Percentiles rank a stretch among this genome's conserved stretches.
phyloP scores from a whole-genome alignment of 129 eudicot species.

The Sambucus nigra region DNA sequence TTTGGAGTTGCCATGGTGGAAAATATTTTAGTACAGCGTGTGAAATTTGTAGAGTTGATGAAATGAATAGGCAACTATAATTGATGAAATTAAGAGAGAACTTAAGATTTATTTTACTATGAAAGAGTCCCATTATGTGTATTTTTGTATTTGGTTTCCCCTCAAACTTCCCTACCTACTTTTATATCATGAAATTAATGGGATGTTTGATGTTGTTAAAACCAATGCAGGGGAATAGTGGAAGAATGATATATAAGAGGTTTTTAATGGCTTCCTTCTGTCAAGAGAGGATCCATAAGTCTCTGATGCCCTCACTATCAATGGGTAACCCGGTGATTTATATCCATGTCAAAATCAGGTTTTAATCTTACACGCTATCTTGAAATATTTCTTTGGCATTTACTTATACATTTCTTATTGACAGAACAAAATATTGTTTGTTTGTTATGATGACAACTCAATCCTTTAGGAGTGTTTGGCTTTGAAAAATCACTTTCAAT shows the following conservation, averaged over 20 bases:
- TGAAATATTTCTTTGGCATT: not conserved
- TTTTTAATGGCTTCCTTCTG: constrained; percentile 18
- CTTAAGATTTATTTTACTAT: too few species aligned
- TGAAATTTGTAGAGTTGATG: too few species aligned
- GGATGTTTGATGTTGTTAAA: too few species aligned
- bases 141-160: too few species aligned
- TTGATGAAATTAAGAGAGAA: too few species aligned
- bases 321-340: constrained; percentile 54
- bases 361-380: not conserved
- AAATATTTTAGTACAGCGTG: too few species aligned
- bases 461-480: too few species aligned
- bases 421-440: not conserved
- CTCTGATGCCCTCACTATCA: constrained; percentile 49
- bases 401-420: not conserved
- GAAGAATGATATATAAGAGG: constrained; percentile 30
- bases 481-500: too few species aligned
- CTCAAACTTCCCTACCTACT: too few species aligned
- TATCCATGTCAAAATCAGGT: constrained; percentile 44
- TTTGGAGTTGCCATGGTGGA: too few species aligned
- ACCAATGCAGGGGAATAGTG: constrained; percentile 47
- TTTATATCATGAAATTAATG: not conserved
- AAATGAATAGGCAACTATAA: too few species aligned
- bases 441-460: not conserved
- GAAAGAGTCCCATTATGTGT: too few species aligned
- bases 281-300: constrained; percentile 36